Conservation (phyloP, 2,329 filamentous ascomycete species). For the Calonectria honghensis region DNA sequence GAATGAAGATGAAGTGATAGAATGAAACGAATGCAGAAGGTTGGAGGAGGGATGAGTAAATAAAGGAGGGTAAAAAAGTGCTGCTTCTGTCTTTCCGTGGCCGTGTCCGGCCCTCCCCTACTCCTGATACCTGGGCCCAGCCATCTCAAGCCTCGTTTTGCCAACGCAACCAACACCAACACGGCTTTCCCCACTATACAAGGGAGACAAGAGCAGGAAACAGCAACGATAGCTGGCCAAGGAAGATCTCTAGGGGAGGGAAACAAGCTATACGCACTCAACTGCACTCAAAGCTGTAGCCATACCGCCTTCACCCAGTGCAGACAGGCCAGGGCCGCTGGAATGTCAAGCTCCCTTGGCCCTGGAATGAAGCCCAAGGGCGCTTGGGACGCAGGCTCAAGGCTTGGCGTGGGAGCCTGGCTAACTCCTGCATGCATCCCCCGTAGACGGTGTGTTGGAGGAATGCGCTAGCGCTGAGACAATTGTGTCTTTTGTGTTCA, state of each 20-base stretch:
- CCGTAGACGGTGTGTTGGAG: background rate
- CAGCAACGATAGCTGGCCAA: background rate
- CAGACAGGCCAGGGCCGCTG: background rate
- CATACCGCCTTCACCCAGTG: background rate
- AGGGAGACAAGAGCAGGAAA: background rate
- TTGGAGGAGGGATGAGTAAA: constrained; percentile 1
- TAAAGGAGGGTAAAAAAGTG: background rate
- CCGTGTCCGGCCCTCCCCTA: constrained; percentile 6
- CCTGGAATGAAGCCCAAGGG: constrained; percentile 6
- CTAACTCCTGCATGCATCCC: constrained; percentile 3
- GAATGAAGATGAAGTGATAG: constrained; percentile 4
- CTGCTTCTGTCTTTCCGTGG: background rate
- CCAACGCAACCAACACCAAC: background rate
- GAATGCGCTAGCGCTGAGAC: constrained; percentile 11
- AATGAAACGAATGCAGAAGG: background rate
- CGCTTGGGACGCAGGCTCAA: background rate
- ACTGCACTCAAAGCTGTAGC: background rate
- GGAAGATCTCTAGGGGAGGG: background rate
- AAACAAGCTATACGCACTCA: background rate
- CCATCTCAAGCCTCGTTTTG: constrained; percentile 25
- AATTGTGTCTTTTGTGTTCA: constrained; percentile 1
- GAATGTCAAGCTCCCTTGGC: constrained; percentile 1
- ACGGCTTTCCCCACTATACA: constrained; percentile 1
- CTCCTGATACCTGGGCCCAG: constrained; percentile 15
- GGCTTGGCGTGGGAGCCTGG: constrained; percentile 10